Evolutionary conservation across 2,329 filamentous ascomycete species (phyloP).

Genomic region (Colletotrichum zoysiae): DNA sequence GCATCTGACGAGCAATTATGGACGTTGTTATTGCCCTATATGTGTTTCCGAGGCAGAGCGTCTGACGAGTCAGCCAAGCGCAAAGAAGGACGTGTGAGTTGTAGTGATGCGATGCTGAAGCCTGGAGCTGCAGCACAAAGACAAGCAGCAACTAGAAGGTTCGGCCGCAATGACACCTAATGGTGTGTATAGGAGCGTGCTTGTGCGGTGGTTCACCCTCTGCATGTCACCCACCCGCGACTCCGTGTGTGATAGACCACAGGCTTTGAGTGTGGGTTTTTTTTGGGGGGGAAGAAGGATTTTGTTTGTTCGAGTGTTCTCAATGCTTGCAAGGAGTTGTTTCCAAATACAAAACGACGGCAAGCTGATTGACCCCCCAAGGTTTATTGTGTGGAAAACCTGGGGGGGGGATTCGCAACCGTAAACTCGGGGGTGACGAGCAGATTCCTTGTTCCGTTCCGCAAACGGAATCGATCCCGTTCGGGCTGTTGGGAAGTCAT

Average conservation of each 20-base stretch:
- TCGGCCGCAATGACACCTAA: conserved; percentile 11
- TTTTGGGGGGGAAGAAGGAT: too few species aligned
- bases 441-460: conserved; percentile 18
- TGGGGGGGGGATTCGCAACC: conserved; percentile 27
- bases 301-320: not conserved
- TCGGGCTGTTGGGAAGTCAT: conserved; percentile 9
- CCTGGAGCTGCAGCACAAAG: conserved; percentile 28
- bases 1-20: not conserved
- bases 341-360: not conserved
- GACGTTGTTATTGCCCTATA: not conserved
- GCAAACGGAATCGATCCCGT: conserved; percentile 37
- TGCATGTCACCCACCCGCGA: conserved; percentile 26
- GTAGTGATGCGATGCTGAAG: conserved; percentile 36
- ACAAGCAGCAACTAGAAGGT: conserved; percentile 20
- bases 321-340: not conserved
- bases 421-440: conserved; percentile 12
- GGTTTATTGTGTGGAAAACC: not conserved
- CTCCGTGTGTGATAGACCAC: not conserved
- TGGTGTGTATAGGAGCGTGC: conserved; percentile 6
- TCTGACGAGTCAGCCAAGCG: not conserved
- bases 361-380: not conserved
- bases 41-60: not conserved
- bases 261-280: not conserved
- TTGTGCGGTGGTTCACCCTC: conserved; percentile 7
- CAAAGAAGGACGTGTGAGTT: not conserved